phyloP scores from a whole-genome alignment of 192 early-diverging fungal genomes.

The Lobosporangium transversale region DNA sequence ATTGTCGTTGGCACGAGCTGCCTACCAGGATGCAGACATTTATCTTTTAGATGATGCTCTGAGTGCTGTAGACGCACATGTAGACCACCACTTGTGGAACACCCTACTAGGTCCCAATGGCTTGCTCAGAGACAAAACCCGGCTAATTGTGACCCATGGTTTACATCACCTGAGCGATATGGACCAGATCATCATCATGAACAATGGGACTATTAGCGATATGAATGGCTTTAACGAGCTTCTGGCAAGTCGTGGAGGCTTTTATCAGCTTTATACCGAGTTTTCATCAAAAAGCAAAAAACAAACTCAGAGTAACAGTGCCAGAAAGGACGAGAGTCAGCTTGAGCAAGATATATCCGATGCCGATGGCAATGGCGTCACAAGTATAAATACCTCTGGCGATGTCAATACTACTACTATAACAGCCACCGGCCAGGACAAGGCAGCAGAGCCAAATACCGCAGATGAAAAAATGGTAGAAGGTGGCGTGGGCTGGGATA shows the following conservation, averaged over 20 bases:
- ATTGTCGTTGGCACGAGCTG: slow-evolving; percentile 86
- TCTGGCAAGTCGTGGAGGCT: slow-evolving; percentile 60
- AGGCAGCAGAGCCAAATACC: slow-evolving; percentile 63
- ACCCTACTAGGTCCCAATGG: slow-evolving; percentile 79
- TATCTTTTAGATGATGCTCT: slow-evolving; percentile 88
- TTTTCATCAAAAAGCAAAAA: too few relatives aligned
- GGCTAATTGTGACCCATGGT: slow-evolving; percentile 82
- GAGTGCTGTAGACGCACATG: slow-evolving; percentile 87
- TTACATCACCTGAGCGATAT: slow-evolving; percentile 76
- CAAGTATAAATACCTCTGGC: neutral
- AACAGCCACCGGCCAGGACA: neutral
- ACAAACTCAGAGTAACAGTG: slow-evolving; percentile 33
- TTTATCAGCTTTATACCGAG: slow-evolving; percentile 75
- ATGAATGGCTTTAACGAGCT: slow-evolving; percentile 71
- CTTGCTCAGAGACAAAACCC: slow-evolving; percentile 75
- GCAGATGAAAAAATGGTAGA: slow-evolving; percentile 80
- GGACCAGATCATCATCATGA: slow-evolving; percentile 76
- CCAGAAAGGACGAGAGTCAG: slow-evolving; percentile 10
- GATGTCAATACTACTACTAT: slow-evolving; percentile 20
- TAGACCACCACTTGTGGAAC: slow-evolving; percentile 38
- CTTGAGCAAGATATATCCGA: neutral
- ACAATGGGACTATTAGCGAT: slow-evolving; percentile 74
- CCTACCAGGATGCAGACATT: slow-evolving; percentile 73
- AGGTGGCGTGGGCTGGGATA: slow-evolving; percentile 79
- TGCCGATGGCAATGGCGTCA: slow-evolving; percentile 17